Evolutionary conservation across 306 rosid species (phyloP).

Genomic region (Cicer judaicum): DNA sequence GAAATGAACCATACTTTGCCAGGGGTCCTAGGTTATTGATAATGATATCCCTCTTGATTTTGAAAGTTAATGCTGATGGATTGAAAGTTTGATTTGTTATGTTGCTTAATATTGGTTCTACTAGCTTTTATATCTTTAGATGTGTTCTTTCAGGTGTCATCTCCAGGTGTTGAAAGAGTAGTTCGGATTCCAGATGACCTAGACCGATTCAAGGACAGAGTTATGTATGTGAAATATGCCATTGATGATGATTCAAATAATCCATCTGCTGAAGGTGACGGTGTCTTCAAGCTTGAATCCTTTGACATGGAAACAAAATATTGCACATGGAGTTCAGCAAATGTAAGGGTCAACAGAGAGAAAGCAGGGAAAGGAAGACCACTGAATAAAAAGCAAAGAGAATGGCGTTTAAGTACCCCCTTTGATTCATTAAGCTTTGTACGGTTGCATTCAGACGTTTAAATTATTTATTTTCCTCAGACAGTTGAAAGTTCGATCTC

Average conservation of each 20-base stretch:
- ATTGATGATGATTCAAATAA: conserved; percentile 49
- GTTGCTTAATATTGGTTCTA: conserved; percentile 2
- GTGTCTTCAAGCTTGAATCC: conserved; percentile 78
- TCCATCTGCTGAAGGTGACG: conserved; percentile 68
- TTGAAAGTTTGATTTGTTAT: conserved; percentile 8
- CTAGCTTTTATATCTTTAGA: conserved; percentile 34
- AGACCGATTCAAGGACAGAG: conserved; percentile 84
- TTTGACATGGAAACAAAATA: conserved; percentile 73
- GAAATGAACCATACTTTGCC: conserved; percentile 23
- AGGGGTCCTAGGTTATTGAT: conserved; percentile 4
- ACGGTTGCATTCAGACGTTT: conserved; percentile 71
- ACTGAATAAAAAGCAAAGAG: conserved; percentile 83
- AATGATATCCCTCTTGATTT: conserved; percentile 1
- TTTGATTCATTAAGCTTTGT: conserved; percentile 77
- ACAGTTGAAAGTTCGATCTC: conserved; percentile 15
- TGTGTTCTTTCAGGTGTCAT: conserved; percentile 71
- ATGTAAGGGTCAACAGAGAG: conserved; percentile 79
- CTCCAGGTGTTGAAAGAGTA: conserved; percentile 94
- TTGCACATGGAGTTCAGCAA: conserved; percentile 88
- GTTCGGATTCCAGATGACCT: conserved; percentile 81
- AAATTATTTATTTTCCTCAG: conserved; percentile 28
- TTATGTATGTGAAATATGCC: conserved; percentile 77
- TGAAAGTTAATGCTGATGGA: conserved; percentile 17
- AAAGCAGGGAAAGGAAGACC: conserved; percentile 97
- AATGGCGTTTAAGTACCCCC: conserved; percentile 77